Conservation (phyloP, 2,329 filamentous ascomycete species). For the Monilinia laxa region DNA sequence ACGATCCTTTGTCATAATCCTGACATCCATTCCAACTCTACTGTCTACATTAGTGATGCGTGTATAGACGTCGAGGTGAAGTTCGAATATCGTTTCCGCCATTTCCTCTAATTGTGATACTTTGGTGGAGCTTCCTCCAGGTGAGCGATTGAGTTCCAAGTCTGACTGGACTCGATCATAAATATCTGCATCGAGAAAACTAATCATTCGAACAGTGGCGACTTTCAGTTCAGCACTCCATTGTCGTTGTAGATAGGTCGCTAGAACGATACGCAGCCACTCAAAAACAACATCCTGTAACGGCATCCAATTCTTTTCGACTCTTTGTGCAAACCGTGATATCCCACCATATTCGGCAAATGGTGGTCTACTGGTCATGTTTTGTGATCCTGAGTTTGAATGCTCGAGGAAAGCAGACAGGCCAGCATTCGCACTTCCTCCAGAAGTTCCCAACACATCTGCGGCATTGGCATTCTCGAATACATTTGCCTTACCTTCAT, state of each 20-base stretch:
- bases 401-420: constrained; percentile 64
- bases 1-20: constrained; percentile 55
- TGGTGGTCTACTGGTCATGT: constrained; percentile 45
- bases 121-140: constrained; percentile 34
- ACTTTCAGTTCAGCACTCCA: constrained; percentile 60
- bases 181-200: constrained; percentile 52
- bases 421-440: constrained; percentile 43
- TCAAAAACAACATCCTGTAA: constrained; percentile 58
- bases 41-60: constrained; percentile 61
- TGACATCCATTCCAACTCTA: constrained; percentile 52
- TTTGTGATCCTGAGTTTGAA: constrained; percentile 56
- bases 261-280: constrained; percentile 53
- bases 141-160: constrained; percentile 37
- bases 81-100: constrained; percentile 61
- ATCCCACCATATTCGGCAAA: constrained; percentile 57
- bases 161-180: constrained; percentile 49
- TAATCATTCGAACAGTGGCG: constrained; percentile 53
- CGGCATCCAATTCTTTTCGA: constrained; percentile 53
- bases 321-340: constrained; percentile 49
- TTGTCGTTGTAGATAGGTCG: constrained; percentile 53
- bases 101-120: constrained; percentile 49
- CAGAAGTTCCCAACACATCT: constrained; percentile 39
- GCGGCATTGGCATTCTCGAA: constrained; percentile 38
- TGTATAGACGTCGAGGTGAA: constrained; percentile 65
- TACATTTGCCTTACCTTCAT: constrained; percentile 42